A percentile compares a stretch with the other conserved stretches of the same genome.
These are phyloP conservation scores for Colletotrichum plurivorum DNA, from an alignment of 2,329 filamentous ascomycete genomes.

Conservation along the genomic window DNA sequence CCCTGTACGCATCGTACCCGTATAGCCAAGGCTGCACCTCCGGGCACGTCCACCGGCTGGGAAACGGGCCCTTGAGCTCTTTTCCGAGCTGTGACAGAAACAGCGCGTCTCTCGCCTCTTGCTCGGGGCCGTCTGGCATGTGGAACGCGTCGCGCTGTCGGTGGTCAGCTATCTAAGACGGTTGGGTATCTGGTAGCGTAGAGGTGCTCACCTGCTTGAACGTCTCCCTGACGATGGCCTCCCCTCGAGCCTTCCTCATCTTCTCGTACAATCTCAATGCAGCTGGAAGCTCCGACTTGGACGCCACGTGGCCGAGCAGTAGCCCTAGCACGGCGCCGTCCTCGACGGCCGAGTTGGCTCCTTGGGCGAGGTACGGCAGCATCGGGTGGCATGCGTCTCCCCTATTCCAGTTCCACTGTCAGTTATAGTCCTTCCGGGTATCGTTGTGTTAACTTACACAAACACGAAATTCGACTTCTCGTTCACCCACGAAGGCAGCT, in stretches of 20 bases:
- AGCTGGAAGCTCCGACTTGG: constrained; percentile 61
- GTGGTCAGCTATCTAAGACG: neutral
- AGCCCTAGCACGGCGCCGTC: constrained; percentile 76
- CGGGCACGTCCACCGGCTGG: constrained; percentile 75
- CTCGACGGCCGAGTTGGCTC: constrained; percentile 77
- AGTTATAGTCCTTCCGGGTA: too few relatives aligned
- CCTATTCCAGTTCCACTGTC: constrained; percentile 46
- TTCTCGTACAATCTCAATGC: constrained; percentile 60
- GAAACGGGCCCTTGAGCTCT: constrained; percentile 68
- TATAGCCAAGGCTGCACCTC: constrained; percentile 75
- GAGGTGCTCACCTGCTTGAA: constrained; percentile 54
- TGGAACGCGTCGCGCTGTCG: constrained; percentile 65
- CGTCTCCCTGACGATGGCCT: constrained; percentile 72
- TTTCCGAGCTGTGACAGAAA: constrained; percentile 70
- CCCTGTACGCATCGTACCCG: constrained; percentile 68
- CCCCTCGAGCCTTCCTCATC: constrained; percentile 63
- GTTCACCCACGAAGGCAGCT: constrained; percentile 70
- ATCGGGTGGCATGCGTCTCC: constrained; percentile 77
- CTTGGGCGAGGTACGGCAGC: constrained; percentile 75
- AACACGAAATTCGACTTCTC: constrained; percentile 65
- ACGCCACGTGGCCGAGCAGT: constrained; percentile 65
- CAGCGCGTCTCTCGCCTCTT: constrained; percentile 69
- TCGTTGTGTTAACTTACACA: too few relatives aligned
- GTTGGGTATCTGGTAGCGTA: neutral
- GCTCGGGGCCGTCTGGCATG: constrained; percentile 68